Base-by-base conservation (phyloP, 768 basidiomycete species). In the Kondoa subrosea region DNA sequence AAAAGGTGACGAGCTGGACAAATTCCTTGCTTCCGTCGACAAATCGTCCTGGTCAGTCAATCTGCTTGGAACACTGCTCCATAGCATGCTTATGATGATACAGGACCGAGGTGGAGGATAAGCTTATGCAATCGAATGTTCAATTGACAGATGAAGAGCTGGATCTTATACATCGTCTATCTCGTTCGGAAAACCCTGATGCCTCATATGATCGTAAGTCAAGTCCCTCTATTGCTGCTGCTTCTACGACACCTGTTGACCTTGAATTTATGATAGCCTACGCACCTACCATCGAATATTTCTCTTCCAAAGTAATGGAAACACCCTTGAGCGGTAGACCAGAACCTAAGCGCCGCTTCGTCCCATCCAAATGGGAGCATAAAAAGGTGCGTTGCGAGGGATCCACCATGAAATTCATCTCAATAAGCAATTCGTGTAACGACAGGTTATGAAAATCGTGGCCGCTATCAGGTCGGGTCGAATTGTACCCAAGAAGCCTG, bases 291-390 rank as follows among this genome's bases (percentile, higher is more conserved):
- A 84, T 87, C 1, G 92, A 96, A 76, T 97, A 91, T 90, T 99
- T 96, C 77, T 93, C 93, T 14, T 90, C 91, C 15, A 91, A 90
- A 75, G 89, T 95, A 75, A 89, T 92, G 78, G 79, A 86, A 26
- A 96, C 91, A 64, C 91, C 95, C 27, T 77, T 99, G 16, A 88
- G 87, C 14, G 84, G 85, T 32, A 87, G 88, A 30, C 89, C 91
- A 1, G 91, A 97, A 76, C 95, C 95, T 25, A 99, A 99, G 78
- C 83, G 90, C 66, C 83, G 95, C 60, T 99, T 92, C 85, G 83
- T 96, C 15, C 90, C 92, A 16, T 93, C 90, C 79, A 97, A 92
- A 80, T 99, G 95, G 95, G 95, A 97, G 79, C 96, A 95, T 78
- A 86, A 95, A 82, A 99, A 99, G 84, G 92, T 90, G 74, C 66